A percentile compares a stretch with the other conserved stretches of the same genome.
Evolutionary conservation across 2,329 filamentous ascomycete species (phyloP).

Genomic region (Aspergillus melleus): DNA sequence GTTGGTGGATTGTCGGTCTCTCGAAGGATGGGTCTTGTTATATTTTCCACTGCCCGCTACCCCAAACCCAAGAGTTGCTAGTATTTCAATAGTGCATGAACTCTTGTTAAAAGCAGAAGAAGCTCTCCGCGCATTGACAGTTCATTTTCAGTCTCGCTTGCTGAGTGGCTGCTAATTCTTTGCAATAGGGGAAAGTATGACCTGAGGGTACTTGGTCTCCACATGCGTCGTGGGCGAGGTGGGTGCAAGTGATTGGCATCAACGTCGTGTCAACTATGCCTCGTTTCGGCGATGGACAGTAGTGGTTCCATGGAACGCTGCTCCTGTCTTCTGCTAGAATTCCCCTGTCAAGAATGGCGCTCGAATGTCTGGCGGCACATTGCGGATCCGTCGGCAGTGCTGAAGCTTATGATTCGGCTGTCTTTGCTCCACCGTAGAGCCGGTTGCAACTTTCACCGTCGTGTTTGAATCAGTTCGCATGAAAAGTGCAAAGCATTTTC

Average conservation of each 20-base stretch:
- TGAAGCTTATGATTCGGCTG: not conserved
- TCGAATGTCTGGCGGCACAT: not conserved
- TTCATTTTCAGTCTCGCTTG: not conserved
- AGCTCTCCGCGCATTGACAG: no score
- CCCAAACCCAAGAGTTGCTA: conserved; percentile 14
- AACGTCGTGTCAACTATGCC: conserved; percentile 2
- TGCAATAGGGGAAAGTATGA: not conserved
- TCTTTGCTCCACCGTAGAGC: not conserved
- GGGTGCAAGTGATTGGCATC: not conserved
- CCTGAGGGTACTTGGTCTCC: not conserved
- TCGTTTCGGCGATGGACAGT: not conserved
- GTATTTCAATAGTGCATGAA: conserved; percentile 12
- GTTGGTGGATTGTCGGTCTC: not conserved
- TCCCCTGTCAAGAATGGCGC: not conserved
- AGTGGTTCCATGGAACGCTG: not conserved
- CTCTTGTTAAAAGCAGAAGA: no score
- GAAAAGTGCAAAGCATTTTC: no score
- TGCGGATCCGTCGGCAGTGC: not conserved
- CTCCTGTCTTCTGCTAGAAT: not conserved
- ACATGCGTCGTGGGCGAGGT: conserved; percentile 7
- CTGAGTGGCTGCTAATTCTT: not conserved
- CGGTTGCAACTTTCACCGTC: not conserved
- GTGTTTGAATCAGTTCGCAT: not conserved
- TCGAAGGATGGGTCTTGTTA: not conserved
- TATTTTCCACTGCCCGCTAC: not conserved